Evolutionary conservation across 1,284 basidiomycete genomes (phyloP).

Genomic region (Tilletia indica): DNA sequence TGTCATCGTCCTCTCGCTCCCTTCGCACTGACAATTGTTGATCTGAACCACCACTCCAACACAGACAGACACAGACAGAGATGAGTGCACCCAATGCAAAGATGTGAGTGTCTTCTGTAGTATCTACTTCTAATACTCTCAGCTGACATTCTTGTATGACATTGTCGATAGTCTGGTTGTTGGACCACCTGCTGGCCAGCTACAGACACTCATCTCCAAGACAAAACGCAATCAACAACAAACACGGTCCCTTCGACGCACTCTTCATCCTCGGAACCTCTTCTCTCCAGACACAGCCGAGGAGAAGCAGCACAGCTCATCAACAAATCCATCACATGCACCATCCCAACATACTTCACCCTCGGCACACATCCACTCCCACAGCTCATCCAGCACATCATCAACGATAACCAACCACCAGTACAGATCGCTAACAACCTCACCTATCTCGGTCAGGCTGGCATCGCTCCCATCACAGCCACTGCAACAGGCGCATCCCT

Average conservation of each 20-base stretch:
- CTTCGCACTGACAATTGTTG: no score
- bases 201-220: slow-evolving; percentile 74
- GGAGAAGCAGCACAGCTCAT: slow-evolving; percentile 67
- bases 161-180: not conserved
- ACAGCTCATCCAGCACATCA: not conserved
- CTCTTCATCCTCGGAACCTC: slow-evolving; percentile 82
- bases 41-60: no score
- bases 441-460: slow-evolving; percentile 38
- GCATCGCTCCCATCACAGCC: slow-evolving; percentile 23
- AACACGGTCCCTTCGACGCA: slow-evolving; percentile 90
- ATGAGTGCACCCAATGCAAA: no score
- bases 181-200: slow-evolving; percentile 61
- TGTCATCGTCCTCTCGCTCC: no score
- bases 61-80: no score
- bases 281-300: slow-evolving; percentile 65
- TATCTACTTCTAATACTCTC: not conserved
- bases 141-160: not conserved
- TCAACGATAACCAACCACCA: slow-evolving; percentile 15
- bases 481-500: slow-evolving; percentile 21
- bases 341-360: slow-evolving; percentile 88
- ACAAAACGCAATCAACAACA: slow-evolving; percentile 80
- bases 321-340: slow-evolving; percentile 62
- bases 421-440: slow-evolving; percentile 33
- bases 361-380: slow-evolving; percentile 62
- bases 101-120: no score